Evolutionary conservation across 768 basidiomycete species (phyloP).

Genomic region (Crassisporium funariophilum): DNA sequence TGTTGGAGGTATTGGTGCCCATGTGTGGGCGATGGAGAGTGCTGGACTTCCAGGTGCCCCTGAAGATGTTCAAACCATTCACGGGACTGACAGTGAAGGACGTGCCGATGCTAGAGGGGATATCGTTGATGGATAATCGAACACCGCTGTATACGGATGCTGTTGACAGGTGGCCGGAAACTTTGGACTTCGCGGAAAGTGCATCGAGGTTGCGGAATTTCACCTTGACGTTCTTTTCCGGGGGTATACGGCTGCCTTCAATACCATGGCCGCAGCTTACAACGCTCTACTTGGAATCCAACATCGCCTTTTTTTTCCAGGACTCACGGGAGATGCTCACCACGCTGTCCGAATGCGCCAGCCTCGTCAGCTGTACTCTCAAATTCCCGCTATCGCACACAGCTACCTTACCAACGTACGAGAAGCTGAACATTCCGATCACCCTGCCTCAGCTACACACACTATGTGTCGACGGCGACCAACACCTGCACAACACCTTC

Average conservation of each 20-base stretch:
- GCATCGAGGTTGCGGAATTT: conserved; percentile 22
- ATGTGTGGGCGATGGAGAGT: conserved; percentile 23
- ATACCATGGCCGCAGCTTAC: conserved; percentile 28
- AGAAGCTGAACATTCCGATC: conserved; percentile 17
- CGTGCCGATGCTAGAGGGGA: conserved; percentile 25
- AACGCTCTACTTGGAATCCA: conserved; percentile 30
- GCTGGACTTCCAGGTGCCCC: conserved; percentile 28
- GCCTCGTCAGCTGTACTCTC: conserved; percentile 26
- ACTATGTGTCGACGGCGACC: conserved; percentile 31
- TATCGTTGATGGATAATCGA: conserved; percentile 29
- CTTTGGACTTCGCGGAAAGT: conserved; percentile 22
- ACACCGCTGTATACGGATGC: conserved; percentile 20
- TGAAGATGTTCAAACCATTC: conserved; percentile 31
- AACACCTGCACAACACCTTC: conserved; percentile 28
- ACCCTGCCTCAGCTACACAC: conserved; percentile 24
- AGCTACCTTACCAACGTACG: conserved; percentile 15
- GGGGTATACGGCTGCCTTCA: conserved; percentile 26
- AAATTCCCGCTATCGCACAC: conserved; percentile 31
- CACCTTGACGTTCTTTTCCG: conserved; percentile 28
- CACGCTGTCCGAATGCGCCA: conserved; percentile 20
- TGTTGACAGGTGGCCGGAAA: conserved; percentile 26
- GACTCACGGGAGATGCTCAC: conserved; percentile 26
- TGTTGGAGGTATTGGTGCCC: conserved; percentile 26
- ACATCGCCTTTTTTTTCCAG: conserved; percentile 29
- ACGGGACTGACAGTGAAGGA: conserved; percentile 21